phyloP scores from a whole-genome alignment of 192 early-diverging fungal species.

The Spinellus fusiger region DNA sequence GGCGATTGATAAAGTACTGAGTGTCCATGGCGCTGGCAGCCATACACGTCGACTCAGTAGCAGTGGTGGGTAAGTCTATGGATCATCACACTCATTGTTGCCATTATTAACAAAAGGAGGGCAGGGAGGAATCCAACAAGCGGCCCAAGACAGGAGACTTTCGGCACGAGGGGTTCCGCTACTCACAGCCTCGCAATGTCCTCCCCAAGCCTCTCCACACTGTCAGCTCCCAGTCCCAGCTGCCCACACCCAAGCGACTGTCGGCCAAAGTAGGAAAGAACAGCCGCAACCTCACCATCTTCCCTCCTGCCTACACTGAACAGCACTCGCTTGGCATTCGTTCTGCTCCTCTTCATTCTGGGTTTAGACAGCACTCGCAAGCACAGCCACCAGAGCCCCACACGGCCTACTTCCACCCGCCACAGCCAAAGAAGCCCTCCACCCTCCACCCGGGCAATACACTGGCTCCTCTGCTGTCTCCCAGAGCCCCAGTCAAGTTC shows the following conservation, averaged over 20 bases:
- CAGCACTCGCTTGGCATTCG: not conserved
- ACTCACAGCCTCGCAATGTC: not conserved
- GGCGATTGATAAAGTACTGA: slow-evolving; percentile 29
- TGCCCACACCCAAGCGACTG: slow-evolving; percentile 22
- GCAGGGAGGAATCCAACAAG: slow-evolving; percentile 9
- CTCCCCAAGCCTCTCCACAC: slow-evolving; percentile 3
- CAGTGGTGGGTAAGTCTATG: slow-evolving; percentile 14
- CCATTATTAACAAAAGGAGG: no score
- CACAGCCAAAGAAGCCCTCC: slow-evolving; percentile 13
- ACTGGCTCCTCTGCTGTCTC: slow-evolving; percentile 29
- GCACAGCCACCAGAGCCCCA: not conserved
- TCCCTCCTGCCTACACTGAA: slow-evolving; percentile 9
- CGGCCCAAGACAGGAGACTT: slow-evolving; percentile 8
- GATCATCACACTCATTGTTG: no score
- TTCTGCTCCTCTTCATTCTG: slow-evolving; percentile 10
- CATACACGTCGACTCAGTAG: slow-evolving; percentile 2
- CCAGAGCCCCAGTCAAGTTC: slow-evolving; percentile 12
- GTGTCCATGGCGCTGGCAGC: slow-evolving; percentile 8
- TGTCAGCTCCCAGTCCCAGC: slow-evolving; percentile 6
- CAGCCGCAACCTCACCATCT: slow-evolving; percentile 4
- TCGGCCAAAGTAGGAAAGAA: slow-evolving; percentile 35
- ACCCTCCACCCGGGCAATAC: slow-evolving; percentile 12
- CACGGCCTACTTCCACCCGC: slow-evolving; percentile 22
- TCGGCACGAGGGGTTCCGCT: not conserved
- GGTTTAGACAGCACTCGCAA: not conserved